These are phyloP conservation scores for Aurantiochytrium sp. DNA, from an alignment of 108 stramenopile species.

Conservation along the genomic window DNA sequence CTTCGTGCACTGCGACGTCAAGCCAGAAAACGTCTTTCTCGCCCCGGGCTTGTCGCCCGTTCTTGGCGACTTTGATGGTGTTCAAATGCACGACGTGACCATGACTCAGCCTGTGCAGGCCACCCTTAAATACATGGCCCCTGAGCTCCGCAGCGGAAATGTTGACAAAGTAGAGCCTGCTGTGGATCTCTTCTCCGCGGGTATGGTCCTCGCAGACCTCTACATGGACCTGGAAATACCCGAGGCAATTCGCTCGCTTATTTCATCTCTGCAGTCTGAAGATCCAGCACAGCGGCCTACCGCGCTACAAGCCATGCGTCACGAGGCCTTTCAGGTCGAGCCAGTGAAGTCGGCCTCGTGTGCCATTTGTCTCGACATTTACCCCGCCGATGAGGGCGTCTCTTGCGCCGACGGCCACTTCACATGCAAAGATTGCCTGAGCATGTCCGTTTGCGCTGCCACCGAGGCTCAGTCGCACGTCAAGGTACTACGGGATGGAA, in stretches of 20 bases:
- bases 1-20: slow-evolving; percentile 27
- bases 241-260: too few relatives aligned
- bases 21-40: slow-evolving; percentile 26
- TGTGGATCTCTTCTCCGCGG: neutral
- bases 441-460: neutral
- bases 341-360: neutral
- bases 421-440: neutral
- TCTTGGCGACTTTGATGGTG: neutral
- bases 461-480: neutral
- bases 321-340: neutral
- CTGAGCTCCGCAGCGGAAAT: neutral
- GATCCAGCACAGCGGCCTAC: neutral
- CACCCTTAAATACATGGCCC: neutral
- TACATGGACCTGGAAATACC: neutral
- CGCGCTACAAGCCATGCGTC: neutral
- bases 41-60: neutral
- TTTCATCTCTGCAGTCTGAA: too few relatives aligned
- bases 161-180: neutral
- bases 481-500: neutral
- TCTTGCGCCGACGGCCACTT: neutral
- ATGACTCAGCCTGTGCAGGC: neutral
- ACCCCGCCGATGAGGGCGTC: neutral
- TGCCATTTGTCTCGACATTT: neutral
- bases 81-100: neutral
- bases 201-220: neutral